phyloP scores from a whole-genome alignment of 768 basidiomycete genomes.

The Boletus edulis region DNA sequence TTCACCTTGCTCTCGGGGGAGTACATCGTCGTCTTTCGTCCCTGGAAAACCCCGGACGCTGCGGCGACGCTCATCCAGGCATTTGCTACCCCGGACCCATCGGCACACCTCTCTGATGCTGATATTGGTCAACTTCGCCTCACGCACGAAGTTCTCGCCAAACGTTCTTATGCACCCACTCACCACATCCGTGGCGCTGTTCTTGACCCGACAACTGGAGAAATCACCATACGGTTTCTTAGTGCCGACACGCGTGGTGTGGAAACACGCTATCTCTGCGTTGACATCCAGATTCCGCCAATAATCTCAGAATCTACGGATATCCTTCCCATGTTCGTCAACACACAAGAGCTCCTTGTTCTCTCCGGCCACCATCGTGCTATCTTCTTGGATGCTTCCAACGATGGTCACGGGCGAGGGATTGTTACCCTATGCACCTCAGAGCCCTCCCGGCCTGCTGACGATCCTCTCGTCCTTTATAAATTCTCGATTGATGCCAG shows the following conservation, averaged over 20 bases:
- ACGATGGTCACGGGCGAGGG: constrained; percentile 17
- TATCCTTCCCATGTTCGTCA: constrained; percentile 14
- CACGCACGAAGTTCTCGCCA: constrained; percentile 17
- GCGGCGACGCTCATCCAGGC: constrained; percentile 17
- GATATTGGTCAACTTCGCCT: constrained; percentile 10
- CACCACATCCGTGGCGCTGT: constrained; percentile 12
- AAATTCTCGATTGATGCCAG: constrained; percentile 22
- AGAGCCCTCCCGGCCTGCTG: not conserved
- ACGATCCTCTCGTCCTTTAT: constrained; percentile 2
- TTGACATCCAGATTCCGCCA: constrained; percentile 17
- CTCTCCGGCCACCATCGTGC: constrained; percentile 9
- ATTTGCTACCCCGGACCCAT: constrained; percentile 12
- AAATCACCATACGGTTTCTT: constrained; percentile 14
- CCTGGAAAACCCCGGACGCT: constrained; percentile 1
- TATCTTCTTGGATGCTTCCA: constrained; percentile 9
- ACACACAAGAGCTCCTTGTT: constrained; percentile 11
- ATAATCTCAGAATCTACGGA: not conserved
- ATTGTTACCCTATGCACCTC: constrained; percentile 8
- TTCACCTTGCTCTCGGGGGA: constrained; percentile 13
- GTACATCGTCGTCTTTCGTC: constrained; percentile 16
- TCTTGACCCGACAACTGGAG: constrained; percentile 12
- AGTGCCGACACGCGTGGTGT: not conserved
- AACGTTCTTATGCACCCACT: constrained; percentile 2
- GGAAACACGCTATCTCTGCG: constrained; percentile 9
- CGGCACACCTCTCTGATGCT: not conserved